Conservation (phyloP, 768 basidiomycete genomes). For the Coprinopsis sp. region DNA sequence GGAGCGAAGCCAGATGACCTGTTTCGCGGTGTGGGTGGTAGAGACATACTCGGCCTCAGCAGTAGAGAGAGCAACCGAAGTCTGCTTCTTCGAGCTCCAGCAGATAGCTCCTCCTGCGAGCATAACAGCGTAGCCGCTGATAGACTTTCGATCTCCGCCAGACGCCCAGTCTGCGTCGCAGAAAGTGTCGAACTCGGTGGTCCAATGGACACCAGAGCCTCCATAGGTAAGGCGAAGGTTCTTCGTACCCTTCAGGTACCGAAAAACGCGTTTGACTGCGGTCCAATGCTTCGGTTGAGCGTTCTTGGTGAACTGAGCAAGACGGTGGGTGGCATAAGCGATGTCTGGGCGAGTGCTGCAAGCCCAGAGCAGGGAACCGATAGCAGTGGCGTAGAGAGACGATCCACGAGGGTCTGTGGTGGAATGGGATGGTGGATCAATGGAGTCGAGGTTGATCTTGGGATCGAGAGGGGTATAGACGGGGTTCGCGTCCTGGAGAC, state of each 20-base stretch:
- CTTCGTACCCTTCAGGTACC: constrained; percentile 31
- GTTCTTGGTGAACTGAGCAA: constrained; percentile 29
- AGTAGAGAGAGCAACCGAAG: too few relatives aligned
- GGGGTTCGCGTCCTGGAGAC: constrained; percentile 19
- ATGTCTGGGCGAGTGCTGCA: constrained; percentile 29
- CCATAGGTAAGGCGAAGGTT: constrained; percentile 17
- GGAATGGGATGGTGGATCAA: background rate
- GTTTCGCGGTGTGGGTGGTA: constrained; percentile 19
- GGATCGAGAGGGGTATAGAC: too few relatives aligned
- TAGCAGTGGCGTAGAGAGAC: background rate
- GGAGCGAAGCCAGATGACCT: constrained; percentile 17
- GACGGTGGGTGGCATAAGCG: constrained; percentile 17
- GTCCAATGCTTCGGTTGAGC: constrained; percentile 32
- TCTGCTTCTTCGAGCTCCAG: constrained; percentile 23
- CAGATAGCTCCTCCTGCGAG: constrained; percentile 1
- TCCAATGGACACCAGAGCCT: constrained; percentile 12
- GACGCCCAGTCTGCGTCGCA: constrained; percentile 18
- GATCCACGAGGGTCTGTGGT: background rate
- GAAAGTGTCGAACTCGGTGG: constrained; percentile 7
- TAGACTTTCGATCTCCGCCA: too few relatives aligned
- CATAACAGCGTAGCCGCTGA: constrained; percentile 9
- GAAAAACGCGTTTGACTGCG: constrained; percentile 32
- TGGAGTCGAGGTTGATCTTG: constrained; percentile 16
- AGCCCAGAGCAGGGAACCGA: background rate
- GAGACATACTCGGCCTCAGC: too few relatives aligned